Evolutionary conservation across 1,139 yeast genomes (phyloP), one percentile per base, ranked within the genome.

Genomic region (Groenewaldozyma sp.): DNA sequence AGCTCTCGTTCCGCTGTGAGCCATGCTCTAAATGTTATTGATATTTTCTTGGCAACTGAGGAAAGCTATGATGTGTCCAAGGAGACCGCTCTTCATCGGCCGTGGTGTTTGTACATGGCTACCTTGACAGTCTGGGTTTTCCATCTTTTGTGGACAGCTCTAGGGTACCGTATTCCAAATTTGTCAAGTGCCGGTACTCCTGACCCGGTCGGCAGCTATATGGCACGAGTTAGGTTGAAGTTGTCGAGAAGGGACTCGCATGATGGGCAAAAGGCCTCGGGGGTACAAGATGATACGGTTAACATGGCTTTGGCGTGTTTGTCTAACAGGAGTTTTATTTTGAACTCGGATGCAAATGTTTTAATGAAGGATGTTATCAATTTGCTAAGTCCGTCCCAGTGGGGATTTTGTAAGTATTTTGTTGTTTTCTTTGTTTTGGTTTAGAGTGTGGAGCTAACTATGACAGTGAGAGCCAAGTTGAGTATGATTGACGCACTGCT

Each of bases 1-100:
- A 2, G 13, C 11, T 26, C 18, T 17, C 33, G 32, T 11, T 34
- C 45, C 7, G 52, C 55, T 9, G 38, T 52, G 11, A 42, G 43
- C 6, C 56, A 52, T 31, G 52, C 55, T 1, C 44, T 52, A 17
- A 54, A 52, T 36, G 44, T 52, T 16, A 46, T 52, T 28, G 56
- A 52, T 32, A 48, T 52, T 55, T 50, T 50, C 35, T 35, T 51
- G 14, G 36, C 43, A 16, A 47, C 47, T 14, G 54, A 50, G 21
- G 47, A 37, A 24, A 38, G 37, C 17, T 52, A 52, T 33, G 56
- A 52, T 29, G 55, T 49, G 4, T 35, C 45, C 7, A 46, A 43
- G 35, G 55, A 52, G 34, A 52, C 55, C 1, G 55, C 55, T 2
- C 49, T 52, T 34, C 55, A 51, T 31, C 48, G 54, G 10, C 49